Evolutionary conservation across 176 grass and related monocot species (phyloP).

Genomic region (Rhynchospora breviuscula): DNA sequence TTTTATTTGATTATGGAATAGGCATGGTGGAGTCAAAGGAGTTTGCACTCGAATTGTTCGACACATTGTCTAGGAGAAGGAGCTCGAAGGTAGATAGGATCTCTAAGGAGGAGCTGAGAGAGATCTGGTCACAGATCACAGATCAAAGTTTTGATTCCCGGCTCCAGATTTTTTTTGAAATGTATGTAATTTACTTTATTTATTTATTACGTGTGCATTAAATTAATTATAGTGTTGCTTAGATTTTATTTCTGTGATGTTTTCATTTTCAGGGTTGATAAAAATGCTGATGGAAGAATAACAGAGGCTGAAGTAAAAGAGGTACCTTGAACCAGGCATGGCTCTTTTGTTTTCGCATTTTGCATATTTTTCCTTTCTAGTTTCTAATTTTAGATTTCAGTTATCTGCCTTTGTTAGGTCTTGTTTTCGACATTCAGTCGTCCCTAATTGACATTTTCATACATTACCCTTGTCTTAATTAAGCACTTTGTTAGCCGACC

Average conservation of each 20-base stretch:
- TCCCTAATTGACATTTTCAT: background rate
- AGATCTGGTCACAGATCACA: constrained; percentile 91
- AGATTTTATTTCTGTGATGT: background rate
- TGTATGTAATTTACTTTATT: constrained; percentile 31
- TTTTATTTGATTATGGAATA: constrained; percentile 15
- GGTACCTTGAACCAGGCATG: constrained; percentile 36
- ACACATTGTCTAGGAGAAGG: constrained; percentile 75
- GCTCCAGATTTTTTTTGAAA: constrained; percentile 99
- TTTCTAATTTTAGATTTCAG: no score
- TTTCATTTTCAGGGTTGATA: constrained; percentile 71
- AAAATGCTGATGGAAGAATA: constrained; percentile 87
- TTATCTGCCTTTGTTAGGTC: no score
- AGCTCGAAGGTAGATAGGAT: constrained; percentile 61
- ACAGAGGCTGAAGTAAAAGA: constrained; percentile 96
- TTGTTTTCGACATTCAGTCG: no score
- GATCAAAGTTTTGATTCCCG: constrained; percentile 97
- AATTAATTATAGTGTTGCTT: constrained; percentile 17
- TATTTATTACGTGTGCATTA: background rate
- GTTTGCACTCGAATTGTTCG: constrained; percentile 93
- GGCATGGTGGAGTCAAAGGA: constrained; percentile 96
- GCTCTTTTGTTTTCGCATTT: constrained; percentile 11
- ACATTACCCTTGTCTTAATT: no score
- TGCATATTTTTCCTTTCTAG: background rate
- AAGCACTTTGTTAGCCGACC: no score
- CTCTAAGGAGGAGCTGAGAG: constrained; percentile 81